Base-by-base conservation (phyloP, 306 rosid species). In the Lotus japonicus region DNA sequence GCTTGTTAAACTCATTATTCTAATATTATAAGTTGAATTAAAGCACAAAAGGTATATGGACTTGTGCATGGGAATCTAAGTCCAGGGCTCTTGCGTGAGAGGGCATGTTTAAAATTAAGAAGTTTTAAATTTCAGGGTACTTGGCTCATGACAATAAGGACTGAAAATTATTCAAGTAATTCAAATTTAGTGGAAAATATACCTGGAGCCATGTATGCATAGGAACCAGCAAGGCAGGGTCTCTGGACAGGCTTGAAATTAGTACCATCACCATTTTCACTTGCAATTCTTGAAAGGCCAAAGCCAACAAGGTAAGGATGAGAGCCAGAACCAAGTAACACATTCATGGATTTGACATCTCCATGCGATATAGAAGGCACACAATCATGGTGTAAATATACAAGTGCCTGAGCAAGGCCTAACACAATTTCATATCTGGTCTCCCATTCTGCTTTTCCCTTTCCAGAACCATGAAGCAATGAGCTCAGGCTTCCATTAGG, bases 171-270 rank as follows among this genome's bases (percentile, higher is more conserved):
- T 43, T 45, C 8, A 26, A 71, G 1, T 65, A 50, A 59, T 9
- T 13, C 0, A 17, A 50, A 9, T 19, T 18, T 28, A 17, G 59
- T 67, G 50, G 51, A 44, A 11, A 60, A 58, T 51, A 28, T 87
- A 92, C 98, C 98, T 1, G 96, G 95, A 73, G 95, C 98, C 95
- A 89, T 89, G 87, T 92, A 89, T 71, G 96, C 98, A 41, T 85
- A 82, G 48, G 98, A 92, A 61, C 90, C 90, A 36, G 84, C 86
- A 54, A 88, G 75, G 39, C 81, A 82, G 77, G 88, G 86, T 72
- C 73, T 85, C 33, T 77, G 87, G 70, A 60, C 58, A 48, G 79
- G 75, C 56, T 78, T 81, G 62, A 77, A 60, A 35, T 36, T 63
- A 38, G 58, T 51, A 55, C 42, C 63, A 33, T 66, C 87, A 11